Evolutionary conservation across 139 green algal genomes (phyloP).

Genomic region (Chlorella sp.): DNA sequence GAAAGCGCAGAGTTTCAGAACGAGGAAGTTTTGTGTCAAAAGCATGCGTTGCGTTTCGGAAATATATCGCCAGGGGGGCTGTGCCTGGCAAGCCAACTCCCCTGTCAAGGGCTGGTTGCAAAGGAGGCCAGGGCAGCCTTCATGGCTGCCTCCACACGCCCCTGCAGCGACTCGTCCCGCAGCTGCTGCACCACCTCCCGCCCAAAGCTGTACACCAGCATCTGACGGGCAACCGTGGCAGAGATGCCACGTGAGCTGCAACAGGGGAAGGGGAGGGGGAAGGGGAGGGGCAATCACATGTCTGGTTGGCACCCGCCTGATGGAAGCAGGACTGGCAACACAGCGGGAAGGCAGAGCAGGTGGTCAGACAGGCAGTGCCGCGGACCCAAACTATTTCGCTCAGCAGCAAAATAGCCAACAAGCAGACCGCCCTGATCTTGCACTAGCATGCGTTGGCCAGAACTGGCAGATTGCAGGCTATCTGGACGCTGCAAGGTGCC

Average conservation of each 20-base stretch:
- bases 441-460: neutral
- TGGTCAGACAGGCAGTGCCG: too few relatives aligned
- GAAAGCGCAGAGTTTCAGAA: neutral
- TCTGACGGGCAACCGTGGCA: conserved; percentile 68
- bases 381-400: too few relatives aligned
- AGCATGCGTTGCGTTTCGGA: too few relatives aligned
- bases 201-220: conserved; percentile 93
- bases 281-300: neutral
- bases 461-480: neutral
- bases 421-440: neutral
- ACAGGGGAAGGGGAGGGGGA: too few relatives aligned
- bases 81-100: too few relatives aligned
- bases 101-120: neutral
- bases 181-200: conserved; percentile 80
- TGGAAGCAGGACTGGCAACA: too few relatives aligned
- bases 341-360: too few relatives aligned
- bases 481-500: too few relatives aligned
- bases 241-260: conserved; percentile 67
- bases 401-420: too few relatives aligned
- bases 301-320: neutral
- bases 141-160: conserved; percentile 42
- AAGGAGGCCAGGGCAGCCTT: conserved; percentile 15
- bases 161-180: conserved; percentile 49
- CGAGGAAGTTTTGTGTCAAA: too few relatives aligned
- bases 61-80: too few relatives aligned